Evolutionary conservation across 2,329 filamentous ascomycete species (phyloP), one percentile per base, ranked within the genome.

Genomic region (Xylariaceae sp.): DNA sequence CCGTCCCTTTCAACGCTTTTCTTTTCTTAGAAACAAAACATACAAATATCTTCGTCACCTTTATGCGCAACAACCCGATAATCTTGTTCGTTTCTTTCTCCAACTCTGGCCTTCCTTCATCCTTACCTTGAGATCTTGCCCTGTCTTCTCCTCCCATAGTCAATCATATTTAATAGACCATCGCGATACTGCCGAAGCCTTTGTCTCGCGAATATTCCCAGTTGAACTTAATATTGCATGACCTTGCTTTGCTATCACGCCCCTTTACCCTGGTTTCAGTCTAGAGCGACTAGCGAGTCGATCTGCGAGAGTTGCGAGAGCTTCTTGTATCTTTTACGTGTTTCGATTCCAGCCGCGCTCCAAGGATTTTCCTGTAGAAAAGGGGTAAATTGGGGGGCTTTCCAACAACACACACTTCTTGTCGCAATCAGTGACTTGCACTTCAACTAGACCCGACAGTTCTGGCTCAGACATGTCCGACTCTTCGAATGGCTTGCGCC

Each of bases 381-480:
- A 18, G 13, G 32, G n/a, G 16, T 12, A 35, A 33, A 30, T 28
- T 31, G 44, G 40, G 19, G 18, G 12, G 26, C 41, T 34, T 15
- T 33, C 5, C 9, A 18, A 6, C 34, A 15, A 28, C 32, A 34
- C 40, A 18, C 24, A n/a, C n/a, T n/a, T n/a, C 36, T 24, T 37
- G 33, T 36, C 17, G 34, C 37, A 36, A 36, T 43, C 36, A 40
- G 53, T 53, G 50, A 54, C 52, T 47, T 42, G 42, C 43, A 50
- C 46, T 46, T 49, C 54, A 43, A 47, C 43, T 29, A 54, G 48
- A 13, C 49, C 51, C 36, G 44, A 57, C 44, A 57, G 50, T 55
- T 48, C 50, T 28, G 48, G 47, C 33, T 57, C 56, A 32, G 51
- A 55, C 43, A 60, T 63, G 57, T 52, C 56, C 15, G 58, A 57